A percentile compares a stretch with the other conserved stretches of the same genome.
These are phyloP conservation scores for Trichoderma guizhouense DNA, from an alignment of 2,329 filamentous ascomycete species.

Conservation along the genomic window DNA sequence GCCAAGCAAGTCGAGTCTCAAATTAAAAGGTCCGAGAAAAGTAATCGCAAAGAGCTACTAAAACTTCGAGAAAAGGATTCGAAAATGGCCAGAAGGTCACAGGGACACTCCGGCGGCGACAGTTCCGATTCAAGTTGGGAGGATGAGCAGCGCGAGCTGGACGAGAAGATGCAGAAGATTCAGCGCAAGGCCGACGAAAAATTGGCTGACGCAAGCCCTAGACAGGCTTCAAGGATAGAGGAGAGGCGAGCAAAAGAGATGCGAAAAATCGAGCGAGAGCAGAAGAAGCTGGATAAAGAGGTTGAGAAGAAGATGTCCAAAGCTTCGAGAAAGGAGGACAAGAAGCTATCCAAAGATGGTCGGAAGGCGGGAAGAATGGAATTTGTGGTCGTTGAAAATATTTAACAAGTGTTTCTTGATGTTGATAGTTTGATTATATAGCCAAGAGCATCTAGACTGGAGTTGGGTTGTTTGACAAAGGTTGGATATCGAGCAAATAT, in stretches of 20 bases:
- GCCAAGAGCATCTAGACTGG: neutral
- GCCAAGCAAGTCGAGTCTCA: neutral
- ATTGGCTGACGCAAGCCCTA: neutral
- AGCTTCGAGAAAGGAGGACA: neutral
- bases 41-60: neutral
- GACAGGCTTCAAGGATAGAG: neutral
- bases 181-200: neutral
- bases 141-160: neutral
- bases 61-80: neutral
- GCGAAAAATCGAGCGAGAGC: neutral
- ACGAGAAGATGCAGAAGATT: neutral
- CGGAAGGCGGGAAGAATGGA: neutral
- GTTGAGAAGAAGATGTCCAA: neutral
- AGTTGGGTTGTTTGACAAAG: neutral
- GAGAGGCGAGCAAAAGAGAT: neutral
- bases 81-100: neutral
- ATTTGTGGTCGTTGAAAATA: neutral
- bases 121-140: neutral
- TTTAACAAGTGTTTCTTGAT: neutral
- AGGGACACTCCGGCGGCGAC: neutral
- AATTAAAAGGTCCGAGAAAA: neutral
- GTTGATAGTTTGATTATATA: neutral
- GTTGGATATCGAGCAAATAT: neutral
- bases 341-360: neutral
- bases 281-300: neutral